phyloP scores from a whole-genome alignment of 2,329 filamentous ascomycete genomes.

The Phialophora chinensis region DNA sequence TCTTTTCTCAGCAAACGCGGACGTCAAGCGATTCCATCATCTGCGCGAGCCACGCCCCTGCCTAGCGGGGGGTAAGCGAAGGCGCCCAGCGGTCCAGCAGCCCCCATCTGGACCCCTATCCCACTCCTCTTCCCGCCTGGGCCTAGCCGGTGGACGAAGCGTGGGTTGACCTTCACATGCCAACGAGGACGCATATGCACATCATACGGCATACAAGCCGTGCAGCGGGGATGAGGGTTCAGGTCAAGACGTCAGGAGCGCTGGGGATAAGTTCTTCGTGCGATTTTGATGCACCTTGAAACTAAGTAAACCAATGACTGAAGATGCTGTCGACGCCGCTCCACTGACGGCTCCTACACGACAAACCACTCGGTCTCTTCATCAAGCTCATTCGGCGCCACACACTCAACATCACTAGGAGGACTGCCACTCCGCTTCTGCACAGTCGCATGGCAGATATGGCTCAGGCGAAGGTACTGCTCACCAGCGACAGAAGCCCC shows the following conservation, averaged over 20 bases:
- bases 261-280: too few relatives aligned
- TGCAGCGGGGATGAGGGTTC: not conserved
- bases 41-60: not conserved
- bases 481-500: not conserved
- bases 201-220: not conserved
- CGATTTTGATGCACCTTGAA: too few relatives aligned
- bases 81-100: not conserved
- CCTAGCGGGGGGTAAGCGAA: constrained; percentile 5
- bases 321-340: not conserved
- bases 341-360: not conserved
- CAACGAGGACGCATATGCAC: not conserved
- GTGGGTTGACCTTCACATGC: constrained; percentile 2
- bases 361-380: not conserved
- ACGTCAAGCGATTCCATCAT: constrained; percentile 19
- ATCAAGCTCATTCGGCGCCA: not conserved
- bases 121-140: not conserved
- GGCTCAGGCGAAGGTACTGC: not conserved
- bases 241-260: not conserved
- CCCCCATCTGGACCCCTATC: constrained; percentile 4
- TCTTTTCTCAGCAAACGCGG: not conserved
- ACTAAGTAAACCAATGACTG: too few relatives aligned
- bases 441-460: constrained; percentile 1
- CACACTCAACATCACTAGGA: not conserved
- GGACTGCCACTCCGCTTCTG: not conserved
- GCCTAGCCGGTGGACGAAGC: not conserved